These are phyloP conservation scores for Aspergillus cristatus DNA, from an alignment of 495 filamentous ascomycete genomes.

Conservation along the genomic window DNA sequence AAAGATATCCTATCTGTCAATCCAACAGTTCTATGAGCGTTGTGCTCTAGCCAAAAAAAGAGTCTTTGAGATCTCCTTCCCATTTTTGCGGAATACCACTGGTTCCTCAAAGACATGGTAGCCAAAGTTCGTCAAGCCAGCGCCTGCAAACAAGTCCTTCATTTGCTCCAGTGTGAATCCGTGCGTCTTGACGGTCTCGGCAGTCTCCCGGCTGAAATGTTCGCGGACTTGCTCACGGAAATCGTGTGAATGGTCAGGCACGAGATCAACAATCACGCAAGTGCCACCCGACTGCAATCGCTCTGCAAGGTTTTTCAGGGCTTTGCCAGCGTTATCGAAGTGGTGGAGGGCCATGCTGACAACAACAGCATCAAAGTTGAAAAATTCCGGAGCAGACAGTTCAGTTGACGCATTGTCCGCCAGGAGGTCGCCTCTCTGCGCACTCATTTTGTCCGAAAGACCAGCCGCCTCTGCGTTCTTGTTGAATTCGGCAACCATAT, in stretches of 20 bases:
- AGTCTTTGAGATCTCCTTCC: conserved; percentile 17
- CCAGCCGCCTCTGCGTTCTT: conserved; percentile 25
- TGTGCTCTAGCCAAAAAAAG: conserved; percentile 30
- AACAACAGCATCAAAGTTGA: conserved; percentile 53
- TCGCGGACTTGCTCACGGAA: too few relatives aligned
- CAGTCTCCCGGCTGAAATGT: conserved; percentile 18
- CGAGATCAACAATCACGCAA: conserved; percentile 56
- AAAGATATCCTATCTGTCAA: conserved; percentile 1
- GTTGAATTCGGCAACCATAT: conserved; percentile 57
- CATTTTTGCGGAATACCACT: conserved; percentile 19
- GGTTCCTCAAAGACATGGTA: conserved; percentile 24
- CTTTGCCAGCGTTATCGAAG: conserved; percentile 51
- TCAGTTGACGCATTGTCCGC: conserved; percentile 26
- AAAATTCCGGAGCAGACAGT: conserved; percentile 39
- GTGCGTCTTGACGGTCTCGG: conserved; percentile 44
- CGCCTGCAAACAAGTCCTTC: conserved; percentile 39
- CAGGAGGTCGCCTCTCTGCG: conserved; percentile 51
- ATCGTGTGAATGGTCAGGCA: too few relatives aligned
- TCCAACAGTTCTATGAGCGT: too few relatives aligned
- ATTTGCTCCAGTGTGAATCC: conserved; percentile 48
- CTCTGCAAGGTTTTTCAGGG: conserved; percentile 45
- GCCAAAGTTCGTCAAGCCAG: conserved; percentile 40
- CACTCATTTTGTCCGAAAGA: conserved; percentile 43
- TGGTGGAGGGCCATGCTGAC: conserved; percentile 66
- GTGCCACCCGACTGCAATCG: conserved; percentile 55